Conservation (phyloP, 805 yeast species). For the Danielia reshetovae region DNA sequence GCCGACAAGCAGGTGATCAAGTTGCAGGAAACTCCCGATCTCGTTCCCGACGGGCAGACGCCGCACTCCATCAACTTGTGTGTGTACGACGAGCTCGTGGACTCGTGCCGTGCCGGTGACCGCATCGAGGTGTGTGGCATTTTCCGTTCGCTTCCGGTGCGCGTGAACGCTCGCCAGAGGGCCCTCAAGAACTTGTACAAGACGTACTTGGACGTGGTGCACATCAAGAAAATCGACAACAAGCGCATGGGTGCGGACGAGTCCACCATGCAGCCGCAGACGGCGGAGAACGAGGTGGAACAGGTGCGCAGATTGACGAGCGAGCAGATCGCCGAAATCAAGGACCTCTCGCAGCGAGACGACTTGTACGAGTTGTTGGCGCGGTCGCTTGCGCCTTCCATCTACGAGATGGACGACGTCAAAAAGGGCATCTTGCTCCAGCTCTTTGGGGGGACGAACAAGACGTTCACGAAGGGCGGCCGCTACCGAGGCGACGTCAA, state of each 20-base stretch:
- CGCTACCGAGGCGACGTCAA: conserved; percentile 95
- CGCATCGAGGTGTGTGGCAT: conserved; percentile 94
- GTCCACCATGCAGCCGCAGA: conserved; percentile 59
- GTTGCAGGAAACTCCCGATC: conserved; percentile 93
- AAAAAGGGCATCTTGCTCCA: conserved; percentile 92
- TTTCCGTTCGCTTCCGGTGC: conserved; percentile 87
- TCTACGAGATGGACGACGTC: conserved; percentile 93
- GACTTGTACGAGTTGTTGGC: conserved; percentile 85
- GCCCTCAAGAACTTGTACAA: conserved; percentile 81
- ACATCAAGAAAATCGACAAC: conserved; percentile 79
- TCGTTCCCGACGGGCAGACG: conserved; percentile 97
- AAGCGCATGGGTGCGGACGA: conserved; percentile 78
- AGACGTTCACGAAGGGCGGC: conserved; percentile 85
- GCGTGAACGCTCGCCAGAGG: conserved; percentile 81
- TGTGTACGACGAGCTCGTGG: conserved; percentile 94
- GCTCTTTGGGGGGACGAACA: conserved; percentile 93
- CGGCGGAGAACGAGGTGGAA: conserved; percentile 69
- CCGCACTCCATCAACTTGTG: conserved; percentile 94
- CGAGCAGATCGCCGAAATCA: conserved; percentile 65
- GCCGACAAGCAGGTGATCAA: conserved; percentile 94
- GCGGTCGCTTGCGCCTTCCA: conserved; percentile 93
- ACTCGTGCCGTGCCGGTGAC: conserved; percentile 94
- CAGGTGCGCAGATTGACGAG: conserved; percentile 67
- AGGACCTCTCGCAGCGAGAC: conserved; percentile 56
- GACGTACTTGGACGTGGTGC: conserved; percentile 92